phyloP scores from a whole-genome alignment of 805 yeast genomes.

The Yueomyces sp. region DNA sequence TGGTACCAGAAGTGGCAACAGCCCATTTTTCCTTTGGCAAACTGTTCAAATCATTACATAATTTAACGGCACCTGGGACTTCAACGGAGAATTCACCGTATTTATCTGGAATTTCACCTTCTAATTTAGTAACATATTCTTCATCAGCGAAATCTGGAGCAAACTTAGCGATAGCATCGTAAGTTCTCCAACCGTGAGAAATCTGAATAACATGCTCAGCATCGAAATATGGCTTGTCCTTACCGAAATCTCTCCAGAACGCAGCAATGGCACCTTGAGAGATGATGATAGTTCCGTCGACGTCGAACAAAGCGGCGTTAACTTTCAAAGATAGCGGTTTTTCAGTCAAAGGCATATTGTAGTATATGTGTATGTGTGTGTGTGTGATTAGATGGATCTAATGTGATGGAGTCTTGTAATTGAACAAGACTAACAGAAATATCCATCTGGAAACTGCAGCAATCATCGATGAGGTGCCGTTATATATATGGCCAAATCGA shows the following conservation, averaged over 20 bases:
- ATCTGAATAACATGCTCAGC: conserved; percentile 59
- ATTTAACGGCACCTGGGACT: conserved; percentile 61
- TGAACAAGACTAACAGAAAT: too few relatives aligned
- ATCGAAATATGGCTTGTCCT: conserved; percentile 52
- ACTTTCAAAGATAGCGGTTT: conserved; percentile 25
- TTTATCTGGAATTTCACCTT: conserved; percentile 55
- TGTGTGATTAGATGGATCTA: not conserved
- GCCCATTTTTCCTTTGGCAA: conserved; percentile 60
- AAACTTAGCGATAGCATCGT: conserved; percentile 60
- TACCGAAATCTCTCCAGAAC: conserved; percentile 67
- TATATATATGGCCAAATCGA: too few relatives aligned
- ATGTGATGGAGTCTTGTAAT: not conserved
- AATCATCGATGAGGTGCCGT: too few relatives aligned
- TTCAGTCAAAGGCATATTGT: conserved; percentile 10
- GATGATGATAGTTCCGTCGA: conserved; percentile 78
- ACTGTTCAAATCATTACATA: conserved; percentile 40
- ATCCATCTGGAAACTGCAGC: too few relatives aligned
- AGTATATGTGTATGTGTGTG: not conserved
- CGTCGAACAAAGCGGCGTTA: conserved; percentile 54
- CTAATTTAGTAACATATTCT: conserved; percentile 51
- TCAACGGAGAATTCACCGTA: conserved; percentile 63
- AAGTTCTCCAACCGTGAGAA: conserved; percentile 75
- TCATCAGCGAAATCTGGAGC: conserved; percentile 62
- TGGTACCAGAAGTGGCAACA: conserved; percentile 76
- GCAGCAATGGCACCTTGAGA: conserved; percentile 75